Evolutionary conservation across 2,329 filamentous ascomycete genomes (phyloP).

Genomic region (Fusarium phyllophilum): DNA sequence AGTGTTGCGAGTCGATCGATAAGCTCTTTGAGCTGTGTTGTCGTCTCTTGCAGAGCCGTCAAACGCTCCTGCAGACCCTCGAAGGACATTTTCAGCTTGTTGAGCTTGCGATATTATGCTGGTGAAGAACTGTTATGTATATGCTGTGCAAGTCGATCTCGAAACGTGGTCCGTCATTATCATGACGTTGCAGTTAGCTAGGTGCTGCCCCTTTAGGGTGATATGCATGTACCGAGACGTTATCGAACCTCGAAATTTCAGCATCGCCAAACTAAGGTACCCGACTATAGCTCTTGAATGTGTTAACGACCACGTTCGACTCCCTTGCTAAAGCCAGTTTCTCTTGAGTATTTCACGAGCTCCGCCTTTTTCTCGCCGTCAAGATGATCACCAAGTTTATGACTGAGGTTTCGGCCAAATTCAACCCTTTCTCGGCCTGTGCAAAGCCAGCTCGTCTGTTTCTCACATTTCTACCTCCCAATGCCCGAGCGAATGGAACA

Average conservation of each 20-base stretch:
- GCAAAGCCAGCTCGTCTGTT: slow-evolving; percentile 89
- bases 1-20: slow-evolving; percentile 69
- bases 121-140: neutral
- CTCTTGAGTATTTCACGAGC: neutral
- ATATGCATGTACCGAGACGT: slow-evolving; percentile 40
- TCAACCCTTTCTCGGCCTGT: slow-evolving; percentile 88
- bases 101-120: neutral
- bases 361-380: slow-evolving; percentile 24
- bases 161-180: slow-evolving; percentile 42
- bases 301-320: slow-evolving; percentile 21
- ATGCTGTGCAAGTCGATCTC: slow-evolving; percentile 12
- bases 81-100: slow-evolving; percentile 59
- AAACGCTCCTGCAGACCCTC: slow-evolving; percentile 71
- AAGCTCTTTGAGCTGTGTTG: slow-evolving; percentile 65
- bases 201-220: slow-evolving; percentile 27
- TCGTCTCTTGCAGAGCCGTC: slow-evolving; percentile 68
- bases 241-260: slow-evolving; percentile 39
- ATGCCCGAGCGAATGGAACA: slow-evolving; percentile 78
- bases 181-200: slow-evolving; percentile 40
- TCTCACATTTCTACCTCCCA: slow-evolving; percentile 83
- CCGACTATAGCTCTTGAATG: neutral
- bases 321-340: neutral
- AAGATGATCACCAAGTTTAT: slow-evolving; percentile 88
- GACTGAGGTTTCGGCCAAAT: slow-evolving; percentile 84
- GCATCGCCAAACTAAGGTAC: slow-evolving; percentile 13